These are phyloP conservation scores for Aspergillus fumigatus DNA, from an alignment of 2,329 filamentous ascomycete genomes.

Conservation along the genomic window DNA sequence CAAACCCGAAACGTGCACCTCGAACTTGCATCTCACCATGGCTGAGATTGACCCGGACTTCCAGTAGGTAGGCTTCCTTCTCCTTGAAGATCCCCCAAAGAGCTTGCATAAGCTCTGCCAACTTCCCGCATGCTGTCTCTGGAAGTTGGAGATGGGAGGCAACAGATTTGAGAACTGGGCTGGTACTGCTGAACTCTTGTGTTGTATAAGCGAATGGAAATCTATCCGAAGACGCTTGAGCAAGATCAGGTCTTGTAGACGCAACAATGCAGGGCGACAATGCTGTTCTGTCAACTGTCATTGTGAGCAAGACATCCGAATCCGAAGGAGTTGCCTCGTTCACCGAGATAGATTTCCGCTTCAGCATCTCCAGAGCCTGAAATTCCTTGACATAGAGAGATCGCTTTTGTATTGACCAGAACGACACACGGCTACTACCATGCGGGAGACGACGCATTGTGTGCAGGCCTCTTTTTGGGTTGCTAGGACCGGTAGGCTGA, in stretches of 20 bases:
- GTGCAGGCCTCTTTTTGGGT: constrained; percentile 51
- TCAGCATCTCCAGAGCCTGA: constrained; percentile 54
- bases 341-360: constrained; percentile 45
- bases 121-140: constrained; percentile 39
- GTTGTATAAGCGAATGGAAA: constrained; percentile 60
- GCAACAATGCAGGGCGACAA: constrained; percentile 61
- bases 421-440: not conserved
- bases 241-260: constrained; percentile 48
- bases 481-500: constrained; percentile 16
- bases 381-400: constrained; percentile 53
- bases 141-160: constrained; percentile 52
- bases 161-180: constrained; percentile 35
- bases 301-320: constrained; percentile 51
- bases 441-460: constrained; percentile 36
- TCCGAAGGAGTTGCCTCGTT: constrained; percentile 32
- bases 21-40: constrained; percentile 48
- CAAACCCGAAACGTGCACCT: constrained; percentile 59
- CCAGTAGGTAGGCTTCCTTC: constrained; percentile 62
- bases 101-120: constrained; percentile 48
- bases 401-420: constrained; percentile 40
- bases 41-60: constrained; percentile 45
- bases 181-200: constrained; percentile 44
- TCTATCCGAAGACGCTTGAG: constrained; percentile 44
- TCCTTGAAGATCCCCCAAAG: constrained; percentile 58
- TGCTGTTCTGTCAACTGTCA: constrained; percentile 61